phyloP scores from a whole-genome alignment of 768 basidiomycete genomes.

The Pluteus cervinus region DNA sequence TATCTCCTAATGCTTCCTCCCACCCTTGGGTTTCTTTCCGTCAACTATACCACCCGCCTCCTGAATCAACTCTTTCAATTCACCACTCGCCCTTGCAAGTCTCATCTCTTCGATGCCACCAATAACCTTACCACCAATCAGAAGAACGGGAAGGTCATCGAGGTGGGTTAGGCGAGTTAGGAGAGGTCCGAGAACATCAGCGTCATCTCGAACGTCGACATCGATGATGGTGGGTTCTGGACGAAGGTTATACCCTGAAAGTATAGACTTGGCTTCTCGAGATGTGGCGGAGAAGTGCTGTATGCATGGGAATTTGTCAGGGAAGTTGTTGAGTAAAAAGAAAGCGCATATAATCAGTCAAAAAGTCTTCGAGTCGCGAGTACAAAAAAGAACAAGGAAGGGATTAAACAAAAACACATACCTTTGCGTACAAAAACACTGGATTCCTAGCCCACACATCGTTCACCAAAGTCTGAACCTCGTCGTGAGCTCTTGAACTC shows the following conservation, averaged over 20 bases:
- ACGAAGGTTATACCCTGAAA: conserved; percentile 48
- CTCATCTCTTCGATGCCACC: conserved; percentile 49
- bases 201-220: conserved; percentile 69
- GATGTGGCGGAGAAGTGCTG: conserved; percentile 61
- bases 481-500: conserved; percentile 51
- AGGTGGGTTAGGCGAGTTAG: conserved; percentile 53
- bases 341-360: background rate
- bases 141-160: conserved; percentile 55
- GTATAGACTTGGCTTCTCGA: conserved; percentile 58
- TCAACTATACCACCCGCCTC: conserved; percentile 55
- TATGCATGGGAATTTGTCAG: conserved; percentile 3
- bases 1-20: conserved; percentile 32
- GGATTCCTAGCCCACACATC: conserved; percentile 73
- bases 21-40: conserved; percentile 49
- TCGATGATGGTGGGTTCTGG: conserved; percentile 67
- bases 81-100: conserved; percentile 40
- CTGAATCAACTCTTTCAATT: conserved; percentile 42
- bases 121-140: conserved; percentile 59
- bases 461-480: conserved; percentile 50
- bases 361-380: no score
- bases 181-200: conserved; percentile 53
- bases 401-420: conserved; percentile 17
- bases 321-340: background rate
- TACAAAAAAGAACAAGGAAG: conserved; percentile 5
- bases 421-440: conserved; percentile 72